phyloP scores from a whole-genome alignment of 2,329 filamentous ascomycete genomes.

The Magnaporthiopsis incrustans region DNA sequence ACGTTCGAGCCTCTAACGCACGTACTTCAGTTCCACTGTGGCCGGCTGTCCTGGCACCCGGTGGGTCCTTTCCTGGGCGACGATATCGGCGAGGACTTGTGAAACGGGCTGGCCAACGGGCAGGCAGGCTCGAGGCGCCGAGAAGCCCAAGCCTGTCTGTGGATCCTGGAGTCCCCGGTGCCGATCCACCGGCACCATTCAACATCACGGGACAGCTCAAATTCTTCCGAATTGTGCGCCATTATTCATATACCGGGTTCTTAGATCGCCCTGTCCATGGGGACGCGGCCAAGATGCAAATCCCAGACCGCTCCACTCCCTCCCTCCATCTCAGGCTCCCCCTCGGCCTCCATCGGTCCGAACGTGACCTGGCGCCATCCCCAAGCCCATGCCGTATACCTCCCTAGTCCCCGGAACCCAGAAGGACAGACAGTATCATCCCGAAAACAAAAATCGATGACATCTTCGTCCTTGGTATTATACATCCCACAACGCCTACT shows the following conservation, averaged over 20 bases:
- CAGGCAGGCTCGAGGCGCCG: no score
- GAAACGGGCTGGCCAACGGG: no score
- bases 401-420: neutral
- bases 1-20: neutral
- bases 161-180: neutral
- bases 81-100: neutral
- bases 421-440: no score
- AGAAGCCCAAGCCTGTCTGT: neutral
- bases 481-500: neutral
- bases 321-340: neutral
- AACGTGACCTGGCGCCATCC: neutral
- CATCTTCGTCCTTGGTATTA: no score
- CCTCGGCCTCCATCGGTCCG: no score
- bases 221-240: neutral
- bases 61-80: neutral
- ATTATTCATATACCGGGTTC: neutral
- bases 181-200: neutral
- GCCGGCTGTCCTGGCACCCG: neutral
- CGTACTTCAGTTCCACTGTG: neutral
- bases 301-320: neutral
- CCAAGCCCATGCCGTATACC: neutral
- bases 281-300: neutral
- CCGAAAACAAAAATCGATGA: neutral
- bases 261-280: neutral
- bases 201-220: neutral